Conservation (phyloP, 495 filamentous ascomycete genomes). For the Aspergillus nanangensis region DNA sequence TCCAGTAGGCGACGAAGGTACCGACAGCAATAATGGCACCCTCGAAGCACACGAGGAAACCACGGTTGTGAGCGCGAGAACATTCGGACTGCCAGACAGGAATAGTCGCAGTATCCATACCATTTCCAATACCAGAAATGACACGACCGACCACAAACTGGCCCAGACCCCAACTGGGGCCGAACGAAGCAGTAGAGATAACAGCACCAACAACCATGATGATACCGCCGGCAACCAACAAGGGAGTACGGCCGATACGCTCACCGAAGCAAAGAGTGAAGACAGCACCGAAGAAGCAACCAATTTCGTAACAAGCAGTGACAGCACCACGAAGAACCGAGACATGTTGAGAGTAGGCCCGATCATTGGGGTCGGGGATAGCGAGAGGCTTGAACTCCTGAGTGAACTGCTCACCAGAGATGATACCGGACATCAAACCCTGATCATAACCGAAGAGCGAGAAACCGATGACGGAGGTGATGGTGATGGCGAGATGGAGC, state of each 20-base stretch:
- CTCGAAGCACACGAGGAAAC: conserved; percentile 78
- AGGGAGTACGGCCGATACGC: conserved; percentile 57
- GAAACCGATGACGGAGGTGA: conserved; percentile 55
- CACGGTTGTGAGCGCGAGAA: conserved; percentile 66
- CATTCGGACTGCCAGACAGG: conserved; percentile 77
- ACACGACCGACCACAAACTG: conserved; percentile 73
- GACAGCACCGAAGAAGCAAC: conserved; percentile 70
- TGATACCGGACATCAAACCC: conserved; percentile 75
- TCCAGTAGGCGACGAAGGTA: conserved; percentile 75
- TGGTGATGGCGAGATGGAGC: conserved; percentile 33
- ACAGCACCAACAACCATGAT: conserved; percentile 74
- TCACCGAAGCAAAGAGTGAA: conserved; percentile 67
- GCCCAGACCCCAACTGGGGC: conserved; percentile 38
- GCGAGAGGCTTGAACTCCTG: conserved; percentile 59
- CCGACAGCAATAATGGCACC: conserved; percentile 76
- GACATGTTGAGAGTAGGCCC: conserved; percentile 32
- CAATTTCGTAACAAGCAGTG: conserved; percentile 78
- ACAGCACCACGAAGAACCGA: conserved; percentile 73
- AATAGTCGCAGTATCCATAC: conserved; percentile 70
- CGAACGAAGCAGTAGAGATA: conserved; percentile 58
- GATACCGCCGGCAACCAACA: conserved; percentile 56
- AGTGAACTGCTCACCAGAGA: conserved; percentile 65
- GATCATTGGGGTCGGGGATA: conserved; percentile 7
- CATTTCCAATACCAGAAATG: conserved; percentile 70
- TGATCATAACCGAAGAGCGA: conserved; percentile 72